Percentiles rank a stretch among this genome's conserved stretches.
phyloP scores from a whole-genome alignment of 2,329 filamentous ascomycete species.

The Neurospora sp. region DNA sequence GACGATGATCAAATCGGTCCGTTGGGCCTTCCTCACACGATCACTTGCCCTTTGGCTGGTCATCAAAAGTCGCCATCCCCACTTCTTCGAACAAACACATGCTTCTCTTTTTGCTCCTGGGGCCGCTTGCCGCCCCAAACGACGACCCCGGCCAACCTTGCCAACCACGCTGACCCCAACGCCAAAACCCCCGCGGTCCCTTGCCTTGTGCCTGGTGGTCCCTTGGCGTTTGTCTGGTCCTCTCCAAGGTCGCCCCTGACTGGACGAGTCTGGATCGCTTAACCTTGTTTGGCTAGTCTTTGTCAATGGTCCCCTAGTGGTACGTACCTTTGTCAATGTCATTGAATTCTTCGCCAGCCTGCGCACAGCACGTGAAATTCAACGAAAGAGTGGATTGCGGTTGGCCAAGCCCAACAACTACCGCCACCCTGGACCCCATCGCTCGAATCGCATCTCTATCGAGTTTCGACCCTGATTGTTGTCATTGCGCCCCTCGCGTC shows the following conservation, averaged over 20 bases:
- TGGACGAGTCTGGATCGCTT: background rate
- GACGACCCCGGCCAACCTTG: background rate
- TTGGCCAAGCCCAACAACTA: background rate
- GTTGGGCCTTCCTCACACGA: slow-evolving; percentile 11
- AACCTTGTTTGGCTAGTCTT: background rate
- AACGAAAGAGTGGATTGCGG: background rate
- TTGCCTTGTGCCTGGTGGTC: background rate
- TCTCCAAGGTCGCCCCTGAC: background rate
- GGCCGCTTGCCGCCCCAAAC: background rate
- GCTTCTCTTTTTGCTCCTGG: background rate
- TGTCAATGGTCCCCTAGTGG: background rate
- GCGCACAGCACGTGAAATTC: background rate
- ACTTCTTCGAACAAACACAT: background rate
- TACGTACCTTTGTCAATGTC: background rate
- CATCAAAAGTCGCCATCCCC: slow-evolving; percentile 5
- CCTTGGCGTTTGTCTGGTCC: background rate
- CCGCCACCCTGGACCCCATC: background rate
- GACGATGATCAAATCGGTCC: background rate
- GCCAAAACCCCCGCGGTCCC: background rate
- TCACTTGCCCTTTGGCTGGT: slow-evolving; percentile 12
- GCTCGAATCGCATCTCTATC: background rate
- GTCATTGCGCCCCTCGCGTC: background rate
- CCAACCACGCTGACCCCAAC: background rate
- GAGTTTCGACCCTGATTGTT: background rate
- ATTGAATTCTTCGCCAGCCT: background rate